phyloP scores from a whole-genome alignment of 345 rosid genomes.

The Dipteronia sinensis region DNA sequence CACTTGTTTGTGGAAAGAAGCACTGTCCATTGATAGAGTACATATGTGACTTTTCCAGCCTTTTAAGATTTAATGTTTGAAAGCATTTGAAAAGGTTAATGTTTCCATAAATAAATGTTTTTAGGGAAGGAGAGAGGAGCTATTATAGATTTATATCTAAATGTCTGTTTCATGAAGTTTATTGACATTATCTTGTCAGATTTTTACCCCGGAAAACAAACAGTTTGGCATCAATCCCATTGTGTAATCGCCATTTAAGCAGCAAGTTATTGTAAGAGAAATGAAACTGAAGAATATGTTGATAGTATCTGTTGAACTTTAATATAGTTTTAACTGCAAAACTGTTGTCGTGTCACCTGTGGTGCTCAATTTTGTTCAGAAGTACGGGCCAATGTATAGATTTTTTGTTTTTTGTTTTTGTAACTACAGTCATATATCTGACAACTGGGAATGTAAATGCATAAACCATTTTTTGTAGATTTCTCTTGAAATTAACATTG shows the following conservation, averaged over 20 bases:
- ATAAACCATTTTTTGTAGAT: neutral
- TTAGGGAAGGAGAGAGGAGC: neutral
- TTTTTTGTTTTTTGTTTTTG: neutral
- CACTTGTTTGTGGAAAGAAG: neutral
- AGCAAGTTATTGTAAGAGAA: too few species aligned
- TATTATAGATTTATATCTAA: neutral
- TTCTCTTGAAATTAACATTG: neutral
- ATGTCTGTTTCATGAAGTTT: neutral
- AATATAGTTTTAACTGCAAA: too few species aligned
- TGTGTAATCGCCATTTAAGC: too few species aligned
- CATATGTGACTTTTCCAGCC: neutral
- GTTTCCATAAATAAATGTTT: neutral
- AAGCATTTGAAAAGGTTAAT: neutral
- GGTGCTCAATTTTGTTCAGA: too few species aligned
- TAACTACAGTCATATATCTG: neutral
- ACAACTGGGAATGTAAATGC: neutral
- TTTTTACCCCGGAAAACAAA: neutral
- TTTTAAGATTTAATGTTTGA: neutral
- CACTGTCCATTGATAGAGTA: neutral
- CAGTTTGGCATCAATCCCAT: too few species aligned
- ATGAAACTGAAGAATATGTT: too few species aligned
- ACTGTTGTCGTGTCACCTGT: too few species aligned
- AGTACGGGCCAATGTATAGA: too few species aligned
- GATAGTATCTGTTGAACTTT: too few species aligned
- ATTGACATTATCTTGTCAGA: neutral